A percentile compares a stretch with the other conserved stretches of the same genome.
These are phyloP conservation scores for Cadophora luteo-olivacea DNA, from an alignment of 2,329 filamentous ascomycete species.

Conservation along the genomic window DNA sequence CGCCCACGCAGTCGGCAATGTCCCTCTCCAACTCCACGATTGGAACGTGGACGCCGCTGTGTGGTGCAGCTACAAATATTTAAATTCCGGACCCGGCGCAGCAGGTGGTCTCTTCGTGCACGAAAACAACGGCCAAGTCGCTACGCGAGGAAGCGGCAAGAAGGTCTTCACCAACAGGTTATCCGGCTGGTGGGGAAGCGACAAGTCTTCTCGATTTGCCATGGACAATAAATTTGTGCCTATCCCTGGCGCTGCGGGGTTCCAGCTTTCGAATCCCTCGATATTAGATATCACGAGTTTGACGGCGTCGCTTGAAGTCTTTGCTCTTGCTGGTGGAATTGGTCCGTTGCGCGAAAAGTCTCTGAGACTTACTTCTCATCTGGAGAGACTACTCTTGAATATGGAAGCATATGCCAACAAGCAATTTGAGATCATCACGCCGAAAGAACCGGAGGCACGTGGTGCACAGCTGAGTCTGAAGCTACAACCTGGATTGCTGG, in stretches of 20 bases:
- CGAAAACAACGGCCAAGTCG: conserved; percentile 50
- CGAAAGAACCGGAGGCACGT: conserved; percentile 64
- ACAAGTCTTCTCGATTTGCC: conserved; percentile 71
- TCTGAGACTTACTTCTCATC: conserved; percentile 68
- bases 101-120: conserved; percentile 80
- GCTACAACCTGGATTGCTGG: conserved; percentile 65
- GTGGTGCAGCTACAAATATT: conserved; percentile 87
- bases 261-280: conserved; percentile 78
- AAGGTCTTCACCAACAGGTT: conserved; percentile 59
- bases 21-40: conserved; percentile 73
- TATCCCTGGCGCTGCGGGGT: conserved; percentile 75
- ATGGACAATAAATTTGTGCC: conserved; percentile 80
- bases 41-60: conserved; percentile 81
- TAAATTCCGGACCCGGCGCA: conserved; percentile 77
- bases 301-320: conserved; percentile 73
- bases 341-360: conserved; percentile 68
- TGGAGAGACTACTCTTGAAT: conserved; percentile 64
- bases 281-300: conserved; percentile 77
- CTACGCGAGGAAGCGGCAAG: conserved; percentile 34
- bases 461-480: conserved; percentile 77
- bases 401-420: conserved; percentile 42
- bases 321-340: conserved; percentile 68
- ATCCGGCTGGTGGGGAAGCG: conserved; percentile 83
- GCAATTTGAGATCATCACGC: conserved; percentile 68
- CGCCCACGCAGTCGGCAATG: conserved; percentile 80